Conservation (phyloP, 2,329 filamentous ascomycete species). For the Talaromyces sp. region DNA sequence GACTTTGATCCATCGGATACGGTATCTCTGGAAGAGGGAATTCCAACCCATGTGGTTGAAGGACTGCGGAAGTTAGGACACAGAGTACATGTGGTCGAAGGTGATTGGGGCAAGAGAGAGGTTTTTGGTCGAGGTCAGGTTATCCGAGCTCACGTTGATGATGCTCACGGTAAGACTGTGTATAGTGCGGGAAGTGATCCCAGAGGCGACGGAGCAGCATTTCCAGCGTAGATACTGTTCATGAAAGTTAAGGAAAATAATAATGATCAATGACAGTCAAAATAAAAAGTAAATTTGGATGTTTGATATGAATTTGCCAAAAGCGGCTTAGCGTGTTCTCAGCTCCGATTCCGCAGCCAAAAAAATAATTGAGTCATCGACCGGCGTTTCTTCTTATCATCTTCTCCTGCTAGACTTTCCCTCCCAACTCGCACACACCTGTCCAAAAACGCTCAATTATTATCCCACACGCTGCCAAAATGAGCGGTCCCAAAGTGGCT, state of each 20-base stretch:
- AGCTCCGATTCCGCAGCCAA: not conserved
- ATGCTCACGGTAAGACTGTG: constrained; percentile 58
- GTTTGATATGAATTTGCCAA: not conserved
- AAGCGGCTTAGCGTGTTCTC: not conserved
- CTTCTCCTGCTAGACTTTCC: not conserved
- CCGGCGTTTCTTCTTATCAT: not conserved
- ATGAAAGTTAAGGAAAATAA: not conserved
- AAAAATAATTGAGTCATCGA: not conserved
- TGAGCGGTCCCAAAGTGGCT: constrained; percentile 34
- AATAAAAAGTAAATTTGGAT: not conserved
- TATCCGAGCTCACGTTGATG: constrained; percentile 69
- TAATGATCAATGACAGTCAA: not conserved
- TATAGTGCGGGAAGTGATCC: constrained; percentile 88
- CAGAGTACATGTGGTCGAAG: constrained; percentile 58
- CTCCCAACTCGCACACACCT: not conserved
- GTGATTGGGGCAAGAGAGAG: constrained; percentile 53
- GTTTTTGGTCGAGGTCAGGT: constrained; percentile 84
- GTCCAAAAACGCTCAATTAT: not conserved
- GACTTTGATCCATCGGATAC: constrained; percentile 50
- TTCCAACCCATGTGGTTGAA: constrained; percentile 61
- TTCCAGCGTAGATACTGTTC: constrained; percentile 35
- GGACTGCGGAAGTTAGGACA: constrained; percentile 68
- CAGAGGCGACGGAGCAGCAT: constrained; percentile 71
- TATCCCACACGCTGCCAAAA: constrained; percentile 17
- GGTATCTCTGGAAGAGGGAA: constrained; percentile 79